Evolutionary conservation across 176 grass and related monocot genomes (phyloP), one percentile per base, ranked within the genome.

Genomic region (Carex kokanica): DNA sequence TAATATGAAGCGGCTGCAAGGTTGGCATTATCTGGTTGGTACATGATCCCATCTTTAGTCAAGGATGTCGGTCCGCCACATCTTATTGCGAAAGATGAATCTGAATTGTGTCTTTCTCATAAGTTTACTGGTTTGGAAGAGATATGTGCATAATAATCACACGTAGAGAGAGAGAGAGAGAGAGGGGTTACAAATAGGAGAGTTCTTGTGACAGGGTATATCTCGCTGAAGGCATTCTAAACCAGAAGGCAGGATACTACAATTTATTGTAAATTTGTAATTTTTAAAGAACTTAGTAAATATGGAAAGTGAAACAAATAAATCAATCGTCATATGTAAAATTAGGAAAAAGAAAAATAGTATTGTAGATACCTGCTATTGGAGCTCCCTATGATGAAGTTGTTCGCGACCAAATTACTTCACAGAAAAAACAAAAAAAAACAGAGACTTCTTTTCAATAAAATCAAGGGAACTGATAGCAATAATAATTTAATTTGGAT

Each of bases 351-450:
- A 11, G 61, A 29, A 43, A 68, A 56, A 49, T 79, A 23, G 74
- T 79, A 57, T 58, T 18, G 75, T 13, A 23, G 36, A 6, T 13
- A 97, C 94, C 94, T 91, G 78, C 45, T 84, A 59, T 93, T 91
- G 24, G 89, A 90, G 85, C 79, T 84, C 78, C 86, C 86, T 12
- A 91, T 86, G 57, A 88, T 45, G 32, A 97, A 97, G 80, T 97
- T 86, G 6, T 97, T 97, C 36, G 94, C 85, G 55, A 94, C 91
- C 89, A 97, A 86, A 78, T 97, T 97, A 86, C 94, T 97, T 70
- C 53, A 15, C 47, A 87, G 17, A n/a, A 84, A 34, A 67, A 64
- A 80, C 2, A 68, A 79, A n/a, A 74, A 16, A 81, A 6, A 40
- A n/a, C n/a, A 17, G 6, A 2, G 13, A 36, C 16, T 60, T 5